Evolutionary conservation across 2,329 filamentous ascomycete genomes (phyloP).

Genomic region (Sarocladiaceae sp.): DNA sequence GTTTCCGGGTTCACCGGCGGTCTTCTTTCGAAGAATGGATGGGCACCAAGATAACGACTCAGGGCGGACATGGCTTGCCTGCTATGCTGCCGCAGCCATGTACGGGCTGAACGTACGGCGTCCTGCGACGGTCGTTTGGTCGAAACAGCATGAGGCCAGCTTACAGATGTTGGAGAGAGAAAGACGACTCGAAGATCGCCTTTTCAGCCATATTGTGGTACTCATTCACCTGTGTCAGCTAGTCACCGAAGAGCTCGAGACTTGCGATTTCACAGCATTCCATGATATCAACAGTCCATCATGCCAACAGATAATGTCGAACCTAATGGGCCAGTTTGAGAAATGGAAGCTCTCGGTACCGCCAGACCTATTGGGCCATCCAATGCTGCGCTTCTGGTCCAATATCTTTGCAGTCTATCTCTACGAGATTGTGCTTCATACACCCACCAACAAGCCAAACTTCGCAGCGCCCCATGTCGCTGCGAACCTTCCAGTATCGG

Average conservation of each 20-base stretch:
- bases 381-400: constrained; percentile 3
- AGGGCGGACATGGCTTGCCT: neutral
- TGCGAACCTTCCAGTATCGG: neutral
- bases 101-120: neutral
- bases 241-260: neutral
- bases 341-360: neutral
- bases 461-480: neutral
- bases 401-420: constrained; percentile 1
- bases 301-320: neutral
- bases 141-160: neutral
- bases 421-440: constrained; percentile 1
- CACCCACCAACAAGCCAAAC: neutral
- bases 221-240: neutral
- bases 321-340: neutral
- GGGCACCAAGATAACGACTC: constrained; percentile 3
- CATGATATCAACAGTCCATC: neutral
- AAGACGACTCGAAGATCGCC: neutral
- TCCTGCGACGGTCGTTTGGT: neutral
- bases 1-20: neutral
- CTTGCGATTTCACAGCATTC: neutral
- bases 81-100: constrained; percentile 1
- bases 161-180: neutral
- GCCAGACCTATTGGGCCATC: neutral
- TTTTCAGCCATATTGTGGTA: neutral
- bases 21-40: constrained; percentile 1